Evolutionary conservation across 306 rosid species (phyloP).

Genomic region (Castanea crenata): DNA sequence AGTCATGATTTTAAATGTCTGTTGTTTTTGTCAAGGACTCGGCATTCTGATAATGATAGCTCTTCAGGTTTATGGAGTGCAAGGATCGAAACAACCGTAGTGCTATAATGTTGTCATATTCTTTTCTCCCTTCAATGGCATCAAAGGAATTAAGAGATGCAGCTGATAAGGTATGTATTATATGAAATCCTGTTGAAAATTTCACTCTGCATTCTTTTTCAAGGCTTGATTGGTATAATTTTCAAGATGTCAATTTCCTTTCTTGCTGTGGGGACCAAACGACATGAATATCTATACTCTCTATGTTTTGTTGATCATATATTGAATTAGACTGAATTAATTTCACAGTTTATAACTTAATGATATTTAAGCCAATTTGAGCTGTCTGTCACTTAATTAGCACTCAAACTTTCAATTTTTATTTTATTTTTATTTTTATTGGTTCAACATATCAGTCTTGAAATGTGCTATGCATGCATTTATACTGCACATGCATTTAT

Average conservation of each 20-base stretch:
- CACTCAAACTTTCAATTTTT: neutral
- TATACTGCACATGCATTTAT: neutral
- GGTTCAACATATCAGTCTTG: too few relatives aligned
- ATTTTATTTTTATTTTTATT: too few relatives aligned
- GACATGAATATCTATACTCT: neutral
- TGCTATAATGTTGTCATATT: constrained; percentile 65
- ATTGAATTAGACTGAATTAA: neutral
- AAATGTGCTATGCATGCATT: neutral
- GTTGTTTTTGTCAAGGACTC: neutral
- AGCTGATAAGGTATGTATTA: constrained; percentile 66
- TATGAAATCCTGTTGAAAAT: constrained; percentile 15
- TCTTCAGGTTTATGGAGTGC: constrained; percentile 95
- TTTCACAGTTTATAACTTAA: neutral
- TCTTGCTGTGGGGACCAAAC: neutral
- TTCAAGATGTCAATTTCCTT: neutral
- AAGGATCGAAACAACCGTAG: constrained; percentile 87
- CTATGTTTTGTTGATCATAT: neutral
- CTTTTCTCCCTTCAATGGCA: constrained; percentile 83
- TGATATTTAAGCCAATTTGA: neutral
- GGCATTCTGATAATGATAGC: constrained; percentile 23
- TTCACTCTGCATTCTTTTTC: neutral
- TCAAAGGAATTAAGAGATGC: constrained; percentile 64
- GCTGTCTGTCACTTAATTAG: neutral
- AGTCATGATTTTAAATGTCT: neutral
- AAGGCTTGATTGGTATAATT: neutral